Base-by-base conservation (phyloP, 108 stramenopile species). In the Nannochloropsis oceanica region DNA sequence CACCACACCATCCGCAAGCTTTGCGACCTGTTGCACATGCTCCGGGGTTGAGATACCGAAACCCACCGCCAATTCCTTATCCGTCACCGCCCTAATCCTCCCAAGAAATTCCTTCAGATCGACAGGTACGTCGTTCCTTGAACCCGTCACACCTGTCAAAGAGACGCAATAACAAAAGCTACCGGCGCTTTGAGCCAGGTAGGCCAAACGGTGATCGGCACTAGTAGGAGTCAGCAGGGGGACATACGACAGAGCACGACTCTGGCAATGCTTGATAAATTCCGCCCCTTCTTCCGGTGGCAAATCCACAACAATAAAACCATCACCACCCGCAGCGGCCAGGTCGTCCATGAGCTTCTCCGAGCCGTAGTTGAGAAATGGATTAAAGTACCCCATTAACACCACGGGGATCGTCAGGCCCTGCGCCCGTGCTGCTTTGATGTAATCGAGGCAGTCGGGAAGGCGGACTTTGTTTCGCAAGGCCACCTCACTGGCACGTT, bases 321-420 rank as follows among this genome's bases (percentile, higher is more conserved):
- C 96, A 85, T 96, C 95, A 25, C 94, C 95, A 24, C 96, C 96
- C 34, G 92, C 92, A 13, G 92, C 93, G 85, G 93, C 27, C 34
- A 82, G 22, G 14, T 95, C 92, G n/a, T 84, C 90, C 85, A 95
- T 96, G 81, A 98, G 93, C 81, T 92, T 88, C 11, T 97, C 96
- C 79, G 94, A 90, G 13, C 96, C 97, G 87, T 94, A 96, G 86
- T 95, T 95, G 44, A 95, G 92, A 92, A 99, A 97, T 26, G 97
- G 97, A 87, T 99, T 99, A 92, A 93, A 95, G 93, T 99, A 99
- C 80, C 97, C 97, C 98, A 99, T 99, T 73, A 99, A 93, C 42
- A 99, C 93, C 79, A 99, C 95, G 73, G 98, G 98, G 50, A 96
- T 93, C 46, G 96, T 98, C 81, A 99, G 93, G 43, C 98, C 98